Evolutionary conservation across 1,284 basidiomycete species (phyloP).

Genomic region (Anthracocystis panici-leucophaei): DNA sequence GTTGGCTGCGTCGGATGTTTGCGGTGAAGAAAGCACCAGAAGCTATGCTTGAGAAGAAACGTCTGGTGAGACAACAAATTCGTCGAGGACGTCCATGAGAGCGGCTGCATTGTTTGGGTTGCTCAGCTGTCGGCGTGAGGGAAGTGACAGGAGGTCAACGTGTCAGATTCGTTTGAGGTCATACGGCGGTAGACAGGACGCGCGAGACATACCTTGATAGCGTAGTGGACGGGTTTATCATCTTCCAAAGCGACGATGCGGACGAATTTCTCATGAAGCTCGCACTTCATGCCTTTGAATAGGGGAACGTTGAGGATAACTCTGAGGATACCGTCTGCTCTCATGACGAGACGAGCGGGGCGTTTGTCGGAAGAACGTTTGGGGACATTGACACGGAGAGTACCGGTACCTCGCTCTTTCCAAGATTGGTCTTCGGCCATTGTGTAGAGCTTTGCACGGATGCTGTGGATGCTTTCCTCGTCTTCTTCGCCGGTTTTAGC

Average conservation of each 20-base stretch:
- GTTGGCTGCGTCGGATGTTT: not conserved
- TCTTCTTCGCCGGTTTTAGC: slow-evolving; percentile 92
- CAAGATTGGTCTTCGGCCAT: slow-evolving; percentile 77
- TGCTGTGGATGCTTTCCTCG: slow-evolving; percentile 84
- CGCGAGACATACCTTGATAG: slow-evolving; percentile 56
- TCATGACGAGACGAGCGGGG: slow-evolving; percentile 88
- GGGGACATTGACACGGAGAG: slow-evolving; percentile 82
- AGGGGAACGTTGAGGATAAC: slow-evolving; percentile 86
- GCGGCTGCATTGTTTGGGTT: slow-evolving; percentile 51
- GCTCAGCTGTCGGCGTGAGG: slow-evolving; percentile 25
- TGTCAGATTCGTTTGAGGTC: not conserved
- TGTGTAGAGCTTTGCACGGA: slow-evolving; percentile 85
- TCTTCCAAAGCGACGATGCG: slow-evolving; percentile 65
- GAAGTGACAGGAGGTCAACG: not conserved
- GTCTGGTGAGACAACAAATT: slow-evolving; percentile 32
- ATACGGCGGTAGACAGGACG: not conserved
- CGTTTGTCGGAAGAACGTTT: slow-evolving; percentile 73
- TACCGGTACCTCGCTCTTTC: slow-evolving; percentile 89
- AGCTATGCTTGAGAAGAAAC: slow-evolving; percentile 18
- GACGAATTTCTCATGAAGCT: slow-evolving; percentile 74
- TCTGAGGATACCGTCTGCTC: slow-evolving; percentile 89
- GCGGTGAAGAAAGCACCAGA: not conserved
- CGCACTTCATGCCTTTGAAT: slow-evolving; percentile 86
- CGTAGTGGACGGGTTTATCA: slow-evolving; percentile 61
- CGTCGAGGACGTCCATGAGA: slow-evolving; percentile 50